These are phyloP conservation scores for Fusarium neocosmosporiellum DNA, from an alignment of 2,329 filamentous ascomycete genomes.

Conservation along the genomic window DNA sequence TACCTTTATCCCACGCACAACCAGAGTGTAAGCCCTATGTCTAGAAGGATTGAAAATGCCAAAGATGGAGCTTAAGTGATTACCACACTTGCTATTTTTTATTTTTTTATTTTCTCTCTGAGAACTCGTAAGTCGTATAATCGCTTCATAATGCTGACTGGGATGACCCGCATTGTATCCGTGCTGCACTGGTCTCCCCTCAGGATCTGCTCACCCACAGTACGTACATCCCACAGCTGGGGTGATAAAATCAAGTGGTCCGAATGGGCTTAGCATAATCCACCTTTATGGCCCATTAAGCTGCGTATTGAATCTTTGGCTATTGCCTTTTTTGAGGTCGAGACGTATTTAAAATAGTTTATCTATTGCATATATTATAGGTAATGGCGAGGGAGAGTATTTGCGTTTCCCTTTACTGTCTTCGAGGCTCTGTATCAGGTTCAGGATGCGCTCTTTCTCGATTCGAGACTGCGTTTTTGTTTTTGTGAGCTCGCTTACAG, in stretches of 20 bases:
- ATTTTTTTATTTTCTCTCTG: neutral
- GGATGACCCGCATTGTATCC: conserved; percentile 4
- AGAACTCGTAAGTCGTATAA: neutral
- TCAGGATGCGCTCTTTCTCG: neutral
- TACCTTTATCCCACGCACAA: neutral
- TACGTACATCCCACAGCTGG: neutral
- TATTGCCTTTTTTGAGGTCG: neutral
- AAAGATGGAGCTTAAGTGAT: neutral
- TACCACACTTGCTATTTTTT: neutral
- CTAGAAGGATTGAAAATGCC: neutral
- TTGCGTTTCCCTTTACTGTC: neutral
- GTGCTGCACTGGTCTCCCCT: neutral
- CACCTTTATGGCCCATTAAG: neutral
- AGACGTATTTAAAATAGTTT: neutral
- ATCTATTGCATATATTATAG: neutral
- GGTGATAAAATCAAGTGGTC: neutral
- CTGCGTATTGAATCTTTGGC: neutral
- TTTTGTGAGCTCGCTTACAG: conserved; percentile 41
- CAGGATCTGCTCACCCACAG: neutral
- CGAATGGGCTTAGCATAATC: neutral
- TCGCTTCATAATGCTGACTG: conserved; percentile 6
- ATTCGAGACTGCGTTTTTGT: conserved; percentile 2
- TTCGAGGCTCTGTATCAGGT: neutral
- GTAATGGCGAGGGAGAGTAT: neutral
- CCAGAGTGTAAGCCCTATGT: neutral